Evolutionary conservation across 805 yeast genomes (phyloP).

Genomic region (Millerozyma acaciae): DNA sequence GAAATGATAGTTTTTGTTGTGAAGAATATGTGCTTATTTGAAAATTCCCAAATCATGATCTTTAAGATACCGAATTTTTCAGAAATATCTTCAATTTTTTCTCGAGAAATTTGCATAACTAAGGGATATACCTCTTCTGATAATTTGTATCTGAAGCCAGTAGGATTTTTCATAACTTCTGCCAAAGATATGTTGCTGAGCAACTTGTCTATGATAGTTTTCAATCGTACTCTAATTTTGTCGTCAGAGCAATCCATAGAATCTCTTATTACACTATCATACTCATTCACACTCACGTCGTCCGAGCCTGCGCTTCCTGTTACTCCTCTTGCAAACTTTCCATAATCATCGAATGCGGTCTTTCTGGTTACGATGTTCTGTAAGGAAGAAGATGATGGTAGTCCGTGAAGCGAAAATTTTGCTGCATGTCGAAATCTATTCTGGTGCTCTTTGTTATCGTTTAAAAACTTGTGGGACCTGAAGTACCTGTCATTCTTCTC

Average conservation of each 20-base stretch:
- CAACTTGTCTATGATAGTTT: constrained; percentile 1
- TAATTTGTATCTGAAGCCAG: constrained; percentile 1
- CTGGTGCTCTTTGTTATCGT: too few species aligned
- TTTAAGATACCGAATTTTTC: constrained; percentile 5
- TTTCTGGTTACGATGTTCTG: constrained; percentile 9
- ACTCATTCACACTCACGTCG: constrained; percentile 5
- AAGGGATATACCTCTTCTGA: constrained; percentile 5
- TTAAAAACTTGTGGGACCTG: too few species aligned
- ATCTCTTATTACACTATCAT: neutral
- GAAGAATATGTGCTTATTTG: constrained; percentile 7
- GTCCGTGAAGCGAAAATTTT: constrained; percentile 13
- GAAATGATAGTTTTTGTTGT: constrained; percentile 1
- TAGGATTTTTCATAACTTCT: constrained; percentile 5
- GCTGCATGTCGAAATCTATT: too few species aligned
- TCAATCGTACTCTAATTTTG: neutral
- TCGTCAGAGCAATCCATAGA: neutral
- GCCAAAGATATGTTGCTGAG: constrained; percentile 1
- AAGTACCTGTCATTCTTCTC: too few species aligned
- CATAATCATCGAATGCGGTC: constrained; percentile 2
- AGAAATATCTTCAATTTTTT: constrained; percentile 1
- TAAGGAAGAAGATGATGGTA: constrained; percentile 11
- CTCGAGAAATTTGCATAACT: constrained; percentile 1
- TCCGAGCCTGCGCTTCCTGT: constrained; percentile 3
- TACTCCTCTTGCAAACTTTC: neutral
- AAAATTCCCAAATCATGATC: constrained; percentile 14